Evolutionary conservation across 768 basidiomycete genomes (phyloP), one percentile per base, ranked within the genome.

Genomic region (Lactifluus volemus): DNA sequence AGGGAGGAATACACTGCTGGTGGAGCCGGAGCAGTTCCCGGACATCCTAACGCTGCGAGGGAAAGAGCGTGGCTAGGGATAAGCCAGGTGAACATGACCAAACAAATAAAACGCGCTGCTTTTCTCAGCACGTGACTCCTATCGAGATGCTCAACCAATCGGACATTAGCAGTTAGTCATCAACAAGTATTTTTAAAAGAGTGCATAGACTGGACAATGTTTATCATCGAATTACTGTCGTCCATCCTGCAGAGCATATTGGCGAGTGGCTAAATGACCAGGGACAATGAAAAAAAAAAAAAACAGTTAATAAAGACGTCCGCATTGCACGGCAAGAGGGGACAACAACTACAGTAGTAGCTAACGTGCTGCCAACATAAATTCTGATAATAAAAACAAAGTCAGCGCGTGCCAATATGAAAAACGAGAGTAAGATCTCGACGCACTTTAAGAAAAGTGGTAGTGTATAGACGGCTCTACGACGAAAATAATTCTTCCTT

Each of bases 401-500:
- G 39, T 55, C 38, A 59, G 41, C 25, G 11, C 17, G 6, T 21
- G 44, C 6, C n/a, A 54, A 38, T n/a, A 12, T 19, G 17, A 2
- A 5, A 50, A 5, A 38, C 6, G 9, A 25, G 25, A 25, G 25
- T 1, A 39, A 10, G 19, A 19, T 29, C 38, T 19, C 21, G 50
- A 38, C 59, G 54, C 49, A 58, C 59, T 41, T 51, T 25, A 25
- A 54, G 4, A 32, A 30, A 48, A 15, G 39, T 47, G 42, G 54
- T 49, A 61, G 32, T 65, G 49, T 65, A 68, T 8, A 39, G 25
- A 25, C 44, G 14, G 58, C 32, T 61, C 76, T 74, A 81, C 65
- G 75, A 73, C 59, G 74, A 64, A 73, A 84, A 87, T 53, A 87
- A 73, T 68, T 86, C 84, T 71, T 87, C 85, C 77, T 81, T 80